Base-by-base conservation (phyloP, 345 rosid genomes). In the Syzygium aromaticum region DNA sequence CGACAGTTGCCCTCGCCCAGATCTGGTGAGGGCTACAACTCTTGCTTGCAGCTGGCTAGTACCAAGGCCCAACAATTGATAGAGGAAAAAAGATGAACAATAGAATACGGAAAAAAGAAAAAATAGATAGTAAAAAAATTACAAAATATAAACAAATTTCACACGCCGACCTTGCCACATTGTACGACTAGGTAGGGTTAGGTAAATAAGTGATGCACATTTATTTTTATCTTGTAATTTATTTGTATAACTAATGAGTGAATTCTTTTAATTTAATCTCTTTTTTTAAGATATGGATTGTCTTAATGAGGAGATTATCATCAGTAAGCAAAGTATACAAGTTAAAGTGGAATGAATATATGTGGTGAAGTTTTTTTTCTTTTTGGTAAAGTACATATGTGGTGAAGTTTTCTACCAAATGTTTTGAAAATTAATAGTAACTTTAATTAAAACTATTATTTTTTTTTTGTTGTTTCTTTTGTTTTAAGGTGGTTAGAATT, bases 161-260 rank as follows among this genome's bases (percentile, higher is more conserved):
- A 2, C 61, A 9, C 0, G n/a, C n/a, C 23, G 23, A 56, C n/a
- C 1, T 0, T 56, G n/a, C 5, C 61, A 56, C 2, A 6, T 0
- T 8, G 28, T 57, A 57, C 10, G 30, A 59, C 64, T 11, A 11
- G 30, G n/a, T 59, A 25, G 15, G 5, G 30, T 30, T 28, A 27
- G 7, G 25, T 59, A 28, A 7, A 11, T 59, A 59, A 59, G 64
- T 59, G 3, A 1, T 12, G 15, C 12, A 59, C 64, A 59, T 59
- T 59, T 59, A 3, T 59, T 11, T 59, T 59, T 59, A 27, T 25
- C 64, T 59, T 27, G 5, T 59, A 25, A 59, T 59, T 59, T n/a
- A 25, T 27, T 59, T 11, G 64, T 12, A 5, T 11, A 59, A 25
- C 15, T 59, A 59, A 25, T 14, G 0, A 25, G 64, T 27, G 64